Conservation (phyloP, 2,329 filamentous ascomycete species). For the Sporothrix mexicana region DNA sequence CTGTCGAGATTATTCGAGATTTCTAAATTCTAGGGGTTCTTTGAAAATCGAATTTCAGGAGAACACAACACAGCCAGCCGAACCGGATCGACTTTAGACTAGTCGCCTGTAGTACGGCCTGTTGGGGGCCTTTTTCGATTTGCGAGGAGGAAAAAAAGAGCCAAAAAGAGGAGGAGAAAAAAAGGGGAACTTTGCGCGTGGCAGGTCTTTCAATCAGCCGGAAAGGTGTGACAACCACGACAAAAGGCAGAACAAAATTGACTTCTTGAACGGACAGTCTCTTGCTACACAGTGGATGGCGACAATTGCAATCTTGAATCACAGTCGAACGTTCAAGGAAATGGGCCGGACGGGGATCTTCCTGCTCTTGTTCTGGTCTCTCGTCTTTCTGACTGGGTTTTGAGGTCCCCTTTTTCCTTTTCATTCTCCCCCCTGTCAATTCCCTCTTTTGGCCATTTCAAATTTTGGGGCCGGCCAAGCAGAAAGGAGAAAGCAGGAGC, state of each 20-base stretch:
- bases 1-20: neutral
- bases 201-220: conserved; percentile 28
- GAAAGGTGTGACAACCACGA: conserved; percentile 26
- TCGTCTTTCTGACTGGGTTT: neutral
- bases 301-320: neutral
- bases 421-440: conserved; percentile 3
- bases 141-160: neutral
- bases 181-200: conserved; percentile 13
- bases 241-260: neutral
- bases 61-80: conserved; percentile 17
- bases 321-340: conserved; percentile 6
- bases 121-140: neutral
- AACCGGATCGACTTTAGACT: conserved; percentile 13
- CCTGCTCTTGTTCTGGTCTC: neutral
- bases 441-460: conserved; percentile 23
- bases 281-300: neutral
- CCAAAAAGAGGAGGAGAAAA: neutral
- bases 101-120: neutral
- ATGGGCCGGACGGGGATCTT: conserved; percentile 15
- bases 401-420: neutral
- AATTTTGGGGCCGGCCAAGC: conserved; percentile 26
- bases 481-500: neutral
- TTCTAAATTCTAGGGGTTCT: neutral
- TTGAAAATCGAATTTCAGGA: conserved; percentile 15
- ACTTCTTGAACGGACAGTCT: neutral